Conservation (phyloP, 257 asterid species). For the Solanum habrochaites region DNA sequence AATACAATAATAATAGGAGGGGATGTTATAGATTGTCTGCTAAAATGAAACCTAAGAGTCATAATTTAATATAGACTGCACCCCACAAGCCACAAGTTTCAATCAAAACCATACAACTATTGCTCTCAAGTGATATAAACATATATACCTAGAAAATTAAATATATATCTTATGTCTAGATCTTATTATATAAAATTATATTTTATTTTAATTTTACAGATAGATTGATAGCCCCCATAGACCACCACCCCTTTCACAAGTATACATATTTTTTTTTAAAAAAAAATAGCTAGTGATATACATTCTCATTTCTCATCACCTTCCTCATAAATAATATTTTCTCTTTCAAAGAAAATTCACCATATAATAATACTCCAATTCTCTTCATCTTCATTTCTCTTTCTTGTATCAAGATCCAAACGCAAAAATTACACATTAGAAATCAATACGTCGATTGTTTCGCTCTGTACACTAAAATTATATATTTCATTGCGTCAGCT, state of each 20-base stretch:
- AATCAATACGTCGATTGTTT: neutral
- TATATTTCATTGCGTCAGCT: neutral
- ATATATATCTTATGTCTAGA: neutral
- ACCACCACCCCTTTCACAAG: neutral
- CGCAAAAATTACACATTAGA: neutral
- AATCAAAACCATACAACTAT: slow-evolving; percentile 9
- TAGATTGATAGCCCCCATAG: slow-evolving; percentile 13
- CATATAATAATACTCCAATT: slow-evolving; percentile 5
- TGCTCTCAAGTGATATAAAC: slow-evolving; percentile 3
- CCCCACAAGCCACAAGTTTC: slow-evolving; percentile 23
- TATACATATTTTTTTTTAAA: neutral
- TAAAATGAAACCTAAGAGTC: neutral
- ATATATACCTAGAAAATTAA: neutral
- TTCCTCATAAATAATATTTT: slow-evolving; percentile 6
- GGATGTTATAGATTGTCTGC: neutral
- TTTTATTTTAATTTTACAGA: slow-evolving; percentile 20
- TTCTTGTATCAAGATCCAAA: slow-evolving; percentile 3
- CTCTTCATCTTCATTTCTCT: slow-evolving; percentile 5
- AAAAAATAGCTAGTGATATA: neutral
- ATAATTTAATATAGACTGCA: slow-evolving; percentile 12
- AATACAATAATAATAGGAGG: neutral
- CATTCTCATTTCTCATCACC: slow-evolving; percentile 28
- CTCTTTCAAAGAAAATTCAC: neutral
- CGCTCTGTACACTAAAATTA: neutral
- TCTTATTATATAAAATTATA: neutral